A percentile compares a stretch with the other conserved stretches of the same genome.
Conservation (phyloP, 768 basidiomycete genomes). For the Lentinula detonsa region DNA sequence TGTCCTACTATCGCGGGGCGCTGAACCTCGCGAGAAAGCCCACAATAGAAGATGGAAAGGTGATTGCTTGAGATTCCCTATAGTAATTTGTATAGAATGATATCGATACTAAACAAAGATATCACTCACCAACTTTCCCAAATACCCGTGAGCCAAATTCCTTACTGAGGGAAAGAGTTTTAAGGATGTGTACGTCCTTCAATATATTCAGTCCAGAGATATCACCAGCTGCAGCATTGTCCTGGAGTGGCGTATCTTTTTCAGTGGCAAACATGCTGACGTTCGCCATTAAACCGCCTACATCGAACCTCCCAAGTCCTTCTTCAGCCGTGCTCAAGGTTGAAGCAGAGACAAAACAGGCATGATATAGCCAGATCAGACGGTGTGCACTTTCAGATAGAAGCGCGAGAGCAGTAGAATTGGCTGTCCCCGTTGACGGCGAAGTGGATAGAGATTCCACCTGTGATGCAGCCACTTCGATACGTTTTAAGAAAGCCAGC, state of each 20-base stretch:
- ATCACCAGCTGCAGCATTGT: neutral
- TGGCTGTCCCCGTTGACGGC: constrained; percentile 9
- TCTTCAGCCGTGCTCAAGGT: neutral
- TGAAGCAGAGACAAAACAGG: constrained; percentile 32
- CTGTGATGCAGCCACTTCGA: neutral
- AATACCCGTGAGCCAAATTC: neutral
- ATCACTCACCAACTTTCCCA: neutral
- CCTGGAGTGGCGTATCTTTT: neutral
- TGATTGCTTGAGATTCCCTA: constrained; percentile 48
- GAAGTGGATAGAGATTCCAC: neutral
- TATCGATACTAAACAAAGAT: too few relatives aligned
- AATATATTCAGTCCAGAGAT: neutral
- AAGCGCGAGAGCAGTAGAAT: constrained; percentile 45
- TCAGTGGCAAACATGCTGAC: neutral
- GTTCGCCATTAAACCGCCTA: neutral
- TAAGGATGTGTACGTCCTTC: neutral
- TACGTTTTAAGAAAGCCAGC: constrained; percentile 70
- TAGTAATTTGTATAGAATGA: neutral
- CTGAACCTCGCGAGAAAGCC: constrained; percentile 45
- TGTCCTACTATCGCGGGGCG: constrained; percentile 14
- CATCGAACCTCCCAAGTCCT: neutral
- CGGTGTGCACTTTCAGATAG: constrained; percentile 77
- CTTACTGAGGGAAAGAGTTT: neutral
- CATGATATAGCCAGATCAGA: constrained; percentile 82
- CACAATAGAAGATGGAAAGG: constrained; percentile 71